Percentiles rank a stretch among this genome's conserved stretches.
Conservation (phyloP, 768 basidiomycete genomes). For the Inosperma sp. region DNA sequence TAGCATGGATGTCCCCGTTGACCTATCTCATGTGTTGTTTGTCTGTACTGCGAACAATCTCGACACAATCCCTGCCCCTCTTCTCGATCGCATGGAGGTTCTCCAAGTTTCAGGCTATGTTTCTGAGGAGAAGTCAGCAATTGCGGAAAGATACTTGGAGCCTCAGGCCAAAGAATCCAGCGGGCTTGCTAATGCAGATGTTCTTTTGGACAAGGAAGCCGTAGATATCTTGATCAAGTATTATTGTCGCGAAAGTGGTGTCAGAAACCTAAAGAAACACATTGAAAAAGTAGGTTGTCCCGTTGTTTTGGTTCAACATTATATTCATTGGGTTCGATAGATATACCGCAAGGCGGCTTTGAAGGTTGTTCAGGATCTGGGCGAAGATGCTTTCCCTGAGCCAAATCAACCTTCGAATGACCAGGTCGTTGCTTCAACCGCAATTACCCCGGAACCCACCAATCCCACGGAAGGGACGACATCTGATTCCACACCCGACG, state of each 20-base stretch:
- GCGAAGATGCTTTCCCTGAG: conserved; percentile 82
- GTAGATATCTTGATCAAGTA: conserved; percentile 92
- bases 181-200: conserved; percentile 81
- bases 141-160: conserved; percentile 81
- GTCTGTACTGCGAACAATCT: conserved; percentile 97
- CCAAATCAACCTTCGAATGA: conserved; percentile 30
- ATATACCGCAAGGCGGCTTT: conserved; percentile 96
- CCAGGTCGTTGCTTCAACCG: neutral
- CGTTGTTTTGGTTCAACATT: neutral
- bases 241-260: conserved; percentile 96
- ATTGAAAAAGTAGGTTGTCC: conserved; percentile 80
- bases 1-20: conserved; percentile 95
- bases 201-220: conserved; percentile 67
- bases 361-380: conserved; percentile 85
- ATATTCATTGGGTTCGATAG: conserved; percentile 37
- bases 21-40: conserved; percentile 92
- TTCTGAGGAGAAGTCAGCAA: conserved; percentile 85
- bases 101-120: conserved; percentile 94
- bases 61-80: conserved; percentile 89
- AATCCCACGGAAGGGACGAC: neutral
- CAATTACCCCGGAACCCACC: too few species aligned
- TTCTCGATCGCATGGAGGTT: conserved; percentile 95
- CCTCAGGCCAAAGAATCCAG: conserved; percentile 92
- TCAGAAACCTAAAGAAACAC: conserved; percentile 95
- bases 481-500: neutral